Base-by-base conservation (phyloP, 1,284 basidiomycete genomes). In the Schizopora paradoxa region DNA sequence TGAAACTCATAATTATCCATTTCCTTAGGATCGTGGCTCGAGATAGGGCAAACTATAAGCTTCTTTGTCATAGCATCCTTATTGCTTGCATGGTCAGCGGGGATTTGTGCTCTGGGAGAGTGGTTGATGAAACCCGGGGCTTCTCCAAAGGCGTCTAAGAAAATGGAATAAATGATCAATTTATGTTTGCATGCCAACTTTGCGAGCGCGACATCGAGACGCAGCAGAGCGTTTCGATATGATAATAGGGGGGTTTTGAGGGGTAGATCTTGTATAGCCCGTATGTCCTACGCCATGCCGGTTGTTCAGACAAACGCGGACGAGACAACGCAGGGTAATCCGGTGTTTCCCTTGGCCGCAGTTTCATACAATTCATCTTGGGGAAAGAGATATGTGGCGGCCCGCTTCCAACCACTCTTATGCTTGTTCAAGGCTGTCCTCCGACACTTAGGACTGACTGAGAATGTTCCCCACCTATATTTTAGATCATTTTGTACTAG, bases 61-160 rank as follows among this genome's bases (percentile, higher is more conserved):
- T 91, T 91, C 65, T 93, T 92, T 63, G 86, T 85, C 56, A 89
- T 92, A 55, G 79, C 86, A 0, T 91, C 88, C 2, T 63, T 91
- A 35, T 66, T 93, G 41, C 70, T 89, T 41, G 71, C 89, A 21
- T 91, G 86, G 76, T 86, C 88, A 1, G 82, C 81, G 27, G 84
- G 81, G 0, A 77, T 88, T 18, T 86, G 82, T 54, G 79, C 75
- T 0, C 66, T 73, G 6, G 86, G 86, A 37, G 84, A 84, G 56
- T 69, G 74, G 56, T 61, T 89, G 29, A 82, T 88, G 76, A n/a
- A n/a, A n/a, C n/a, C n/a, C n/a, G n/a, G n/a, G n/a, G n/a, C n/a
- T n/a, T n/a, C n/a, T n/a, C n/a, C n/a, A n/a, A n/a, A n/a, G 67
- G 73, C 36, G 87, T 91, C 78, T 87, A 86, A 52, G 78, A 86